Evolutionary conservation across 768 basidiomycete genomes (phyloP).

Genomic region (Mycena capillaripes): DNA sequence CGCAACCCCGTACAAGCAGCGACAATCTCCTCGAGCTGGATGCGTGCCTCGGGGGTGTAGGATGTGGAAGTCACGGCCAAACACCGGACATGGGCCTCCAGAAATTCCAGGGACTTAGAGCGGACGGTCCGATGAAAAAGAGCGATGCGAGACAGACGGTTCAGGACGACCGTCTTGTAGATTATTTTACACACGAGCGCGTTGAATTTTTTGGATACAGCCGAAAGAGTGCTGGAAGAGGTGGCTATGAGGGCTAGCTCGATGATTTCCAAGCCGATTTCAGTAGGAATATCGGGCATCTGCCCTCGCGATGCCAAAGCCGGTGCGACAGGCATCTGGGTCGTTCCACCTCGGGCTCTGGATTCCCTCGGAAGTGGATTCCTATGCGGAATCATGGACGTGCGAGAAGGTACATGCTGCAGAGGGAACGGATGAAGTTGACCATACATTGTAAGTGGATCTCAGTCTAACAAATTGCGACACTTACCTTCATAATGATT

Average conservation of each 20-base stretch:
- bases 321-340: neutral
- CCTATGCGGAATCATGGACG: neutral
- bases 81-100: constrained; percentile 11
- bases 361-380: constrained; percentile 6
- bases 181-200: constrained; percentile 34
- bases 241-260: constrained; percentile 31
- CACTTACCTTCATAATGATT: too few species aligned
- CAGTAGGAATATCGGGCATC: constrained; percentile 30
- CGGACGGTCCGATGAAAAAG: constrained; percentile 35
- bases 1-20: constrained; percentile 21
- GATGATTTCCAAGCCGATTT: constrained; percentile 37
- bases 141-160: constrained; percentile 17
- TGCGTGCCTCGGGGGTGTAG: constrained; percentile 26
- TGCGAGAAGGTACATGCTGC: neutral
- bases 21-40: constrained; percentile 20
- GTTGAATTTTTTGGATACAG: constrained; percentile 33
- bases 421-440: neutral
- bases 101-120: constrained; percentile 13
- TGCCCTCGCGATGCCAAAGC: neutral
- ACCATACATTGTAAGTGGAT: neutral
- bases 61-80: constrained; percentile 20
- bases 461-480: too few species aligned
- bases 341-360: neutral
- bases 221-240: constrained; percentile 14
- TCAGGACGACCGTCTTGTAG: constrained; percentile 37